A percentile compares a stretch with the other conserved stretches of the same genome.
Evolutionary conservation across 306 rosid genomes (phyloP).

Genomic region (Cucurbita ficifolia): DNA sequence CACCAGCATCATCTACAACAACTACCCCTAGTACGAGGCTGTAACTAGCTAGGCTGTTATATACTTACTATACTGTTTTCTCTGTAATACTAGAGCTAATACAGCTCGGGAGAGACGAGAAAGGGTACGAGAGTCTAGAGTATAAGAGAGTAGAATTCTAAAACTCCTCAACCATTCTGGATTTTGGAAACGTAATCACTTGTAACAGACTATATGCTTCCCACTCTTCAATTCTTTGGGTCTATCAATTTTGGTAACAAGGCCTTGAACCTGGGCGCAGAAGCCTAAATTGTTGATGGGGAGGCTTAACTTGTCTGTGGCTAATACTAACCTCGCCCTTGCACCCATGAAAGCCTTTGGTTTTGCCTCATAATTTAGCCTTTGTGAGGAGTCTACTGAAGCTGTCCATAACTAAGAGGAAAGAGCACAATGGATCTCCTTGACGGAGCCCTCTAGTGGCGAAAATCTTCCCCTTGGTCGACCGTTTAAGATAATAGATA

Average conservation of each 20-base stretch:
- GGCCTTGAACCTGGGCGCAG: not conserved
- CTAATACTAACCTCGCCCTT: no score
- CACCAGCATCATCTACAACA: not conserved
- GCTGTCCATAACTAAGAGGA: no score
- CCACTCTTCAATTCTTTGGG: not conserved
- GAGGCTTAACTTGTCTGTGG: no score
- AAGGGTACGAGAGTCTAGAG: not conserved
- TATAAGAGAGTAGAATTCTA: not conserved
- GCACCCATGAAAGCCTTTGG: no score
- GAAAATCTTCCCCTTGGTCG: no score
- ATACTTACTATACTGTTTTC: not conserved
- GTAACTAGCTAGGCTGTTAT: not conserved
- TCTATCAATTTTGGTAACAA: not conserved
- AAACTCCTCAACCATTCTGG: not conserved
- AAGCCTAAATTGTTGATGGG: no score
- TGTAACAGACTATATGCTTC: not conserved
- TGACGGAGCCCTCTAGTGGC: no score
- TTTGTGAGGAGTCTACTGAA: no score
- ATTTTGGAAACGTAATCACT: not conserved
- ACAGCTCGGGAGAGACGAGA: not conserved
- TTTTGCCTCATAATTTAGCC: no score
- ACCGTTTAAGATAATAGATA: no score
- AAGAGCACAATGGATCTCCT: no score
- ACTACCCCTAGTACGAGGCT: not conserved
- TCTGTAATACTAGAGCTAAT: not conserved